Evolutionary conservation across 2,329 filamentous ascomycete species (phyloP).

Genomic region (Fusarium ramigenum): DNA sequence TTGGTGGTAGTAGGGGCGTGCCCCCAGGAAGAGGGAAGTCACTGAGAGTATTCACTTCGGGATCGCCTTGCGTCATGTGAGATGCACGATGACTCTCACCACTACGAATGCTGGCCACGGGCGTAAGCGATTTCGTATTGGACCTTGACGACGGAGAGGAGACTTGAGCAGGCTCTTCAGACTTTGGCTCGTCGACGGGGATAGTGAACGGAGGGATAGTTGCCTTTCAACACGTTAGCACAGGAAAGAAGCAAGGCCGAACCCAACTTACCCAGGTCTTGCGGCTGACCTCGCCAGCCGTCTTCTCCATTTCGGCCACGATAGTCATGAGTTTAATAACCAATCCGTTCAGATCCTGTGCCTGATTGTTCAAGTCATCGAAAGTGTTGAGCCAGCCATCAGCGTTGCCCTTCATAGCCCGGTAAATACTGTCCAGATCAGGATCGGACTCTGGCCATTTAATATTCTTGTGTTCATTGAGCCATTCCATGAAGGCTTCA

Average conservation of each 20-base stretch:
- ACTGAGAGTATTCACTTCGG: slow-evolving; percentile 39
- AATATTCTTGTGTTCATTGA: slow-evolving; percentile 71
- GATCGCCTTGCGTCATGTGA: slow-evolving; percentile 9
- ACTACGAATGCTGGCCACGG: slow-evolving; percentile 35
- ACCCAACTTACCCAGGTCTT: slow-evolving; percentile 71
- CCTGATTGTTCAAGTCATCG: slow-evolving; percentile 77
- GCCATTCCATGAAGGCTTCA: slow-evolving; percentile 78
- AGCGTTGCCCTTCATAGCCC: slow-evolving; percentile 91
- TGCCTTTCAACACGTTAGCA: slow-evolving; percentile 33
- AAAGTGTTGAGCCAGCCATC: slow-evolving; percentile 90
- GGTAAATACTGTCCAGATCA: slow-evolving; percentile 76
- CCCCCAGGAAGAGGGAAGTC: slow-evolving; percentile 43
- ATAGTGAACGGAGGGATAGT: slow-evolving; percentile 41
- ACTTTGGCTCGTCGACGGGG: slow-evolving; percentile 13
- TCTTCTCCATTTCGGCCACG: slow-evolving; percentile 85
- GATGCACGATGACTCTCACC: slow-evolving; percentile 21
- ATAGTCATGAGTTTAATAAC: slow-evolving; percentile 79
- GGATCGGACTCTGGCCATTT: slow-evolving; percentile 67
- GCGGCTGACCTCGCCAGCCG: slow-evolving; percentile 84
- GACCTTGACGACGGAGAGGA: slow-evolving; percentile 23
- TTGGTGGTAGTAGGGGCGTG: slow-evolving; percentile 40
- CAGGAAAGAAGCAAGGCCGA: not conserved
- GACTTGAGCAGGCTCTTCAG: slow-evolving; percentile 11
- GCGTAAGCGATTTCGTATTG: slow-evolving; percentile 13
- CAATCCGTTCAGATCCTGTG: slow-evolving; percentile 73